A percentile compares a stretch with the other conserved stretches of the same genome.
Conservation (phyloP, 768 basidiomycete genomes). For the Gelatoporia subvermispora region DNA sequence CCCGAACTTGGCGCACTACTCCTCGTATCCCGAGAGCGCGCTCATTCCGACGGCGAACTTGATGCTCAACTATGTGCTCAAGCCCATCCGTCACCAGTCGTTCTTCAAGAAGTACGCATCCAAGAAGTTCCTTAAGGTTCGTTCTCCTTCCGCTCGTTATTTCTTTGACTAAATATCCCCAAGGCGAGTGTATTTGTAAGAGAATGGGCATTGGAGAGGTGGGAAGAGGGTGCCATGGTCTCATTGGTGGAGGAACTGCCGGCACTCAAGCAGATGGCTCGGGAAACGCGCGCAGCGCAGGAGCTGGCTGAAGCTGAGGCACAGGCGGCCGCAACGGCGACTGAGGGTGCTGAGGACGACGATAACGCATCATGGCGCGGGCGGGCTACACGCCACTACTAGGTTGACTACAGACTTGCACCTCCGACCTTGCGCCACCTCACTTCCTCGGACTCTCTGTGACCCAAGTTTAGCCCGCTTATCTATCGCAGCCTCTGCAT, state of each 20-base stretch:
- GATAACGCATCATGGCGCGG: neutral
- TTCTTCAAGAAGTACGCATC: conserved; percentile 88
- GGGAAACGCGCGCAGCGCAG: conserved; percentile 24
- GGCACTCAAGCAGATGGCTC: conserved; percentile 52
- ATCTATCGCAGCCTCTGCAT: neutral
- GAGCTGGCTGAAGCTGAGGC: conserved; percentile 10
- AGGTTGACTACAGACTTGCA: neutral
- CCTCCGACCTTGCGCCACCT: neutral
- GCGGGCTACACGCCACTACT: too few species aligned
- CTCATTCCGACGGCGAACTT: conserved; percentile 77
- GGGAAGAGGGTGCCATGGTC: conserved; percentile 59
- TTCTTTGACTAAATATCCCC: neutral
- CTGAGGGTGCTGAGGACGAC: neutral
- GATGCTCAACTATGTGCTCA: conserved; percentile 84
- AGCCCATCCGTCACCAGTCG: conserved; percentile 65
- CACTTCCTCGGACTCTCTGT: neutral
- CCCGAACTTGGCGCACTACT: conserved; percentile 82
- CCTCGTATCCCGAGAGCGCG: conserved; percentile 76
- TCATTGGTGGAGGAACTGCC: conserved; percentile 56
- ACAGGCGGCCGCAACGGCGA: neutral
- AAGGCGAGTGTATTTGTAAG: conserved; percentile 82
- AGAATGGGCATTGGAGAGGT: conserved; percentile 78
- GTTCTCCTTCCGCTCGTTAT: conserved; percentile 11
- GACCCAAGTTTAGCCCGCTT: neutral
- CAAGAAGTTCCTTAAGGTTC: conserved; percentile 79